Evolutionary conservation across 306 rosid species (phyloP).

Genomic region (Prunus kanzakura): DNA sequence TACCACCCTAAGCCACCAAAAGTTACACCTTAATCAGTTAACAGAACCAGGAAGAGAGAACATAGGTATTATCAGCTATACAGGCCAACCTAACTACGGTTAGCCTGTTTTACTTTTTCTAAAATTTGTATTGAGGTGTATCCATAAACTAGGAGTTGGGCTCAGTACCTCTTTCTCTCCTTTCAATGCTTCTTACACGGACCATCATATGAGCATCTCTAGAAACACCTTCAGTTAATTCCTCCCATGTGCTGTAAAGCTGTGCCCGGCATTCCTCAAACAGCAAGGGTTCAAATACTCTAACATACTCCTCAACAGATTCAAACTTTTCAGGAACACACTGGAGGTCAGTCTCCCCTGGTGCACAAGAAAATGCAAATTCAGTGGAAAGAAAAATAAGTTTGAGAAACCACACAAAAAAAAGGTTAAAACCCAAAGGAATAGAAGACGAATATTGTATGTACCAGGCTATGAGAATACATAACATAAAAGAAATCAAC

Average conservation of each 20-base stretch:
- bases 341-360: conserved; percentile 91
- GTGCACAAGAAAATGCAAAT: conserved; percentile 32
- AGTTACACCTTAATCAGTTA: conserved; percentile 19
- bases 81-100: background rate
- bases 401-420: conserved; percentile 2
- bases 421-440: conserved; percentile 11
- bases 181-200: conserved; percentile 80
- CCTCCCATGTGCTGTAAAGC: conserved; percentile 97
- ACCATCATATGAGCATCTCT: conserved; percentile 88
- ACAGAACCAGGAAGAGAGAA: conserved; percentile 8
- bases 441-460: background rate
- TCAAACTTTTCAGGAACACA: conserved; percentile 92
- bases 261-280: conserved; percentile 99
- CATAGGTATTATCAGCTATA: background rate
- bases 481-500: background rate
- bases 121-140: background rate
- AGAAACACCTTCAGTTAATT: conserved; percentile 71
- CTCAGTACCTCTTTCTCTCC: conserved; percentile 86
- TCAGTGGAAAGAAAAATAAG: conserved; percentile 25
- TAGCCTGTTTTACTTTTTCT: background rate
- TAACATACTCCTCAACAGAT: conserved; percentile 84
- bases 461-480: conserved; percentile 1
- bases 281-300: conserved; percentile 94
- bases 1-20: conserved; percentile 77
- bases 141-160: background rate